phyloP scores from a whole-genome alignment of 2,329 filamentous ascomycete species.

The Stagonosporopsis tanaceti region DNA sequence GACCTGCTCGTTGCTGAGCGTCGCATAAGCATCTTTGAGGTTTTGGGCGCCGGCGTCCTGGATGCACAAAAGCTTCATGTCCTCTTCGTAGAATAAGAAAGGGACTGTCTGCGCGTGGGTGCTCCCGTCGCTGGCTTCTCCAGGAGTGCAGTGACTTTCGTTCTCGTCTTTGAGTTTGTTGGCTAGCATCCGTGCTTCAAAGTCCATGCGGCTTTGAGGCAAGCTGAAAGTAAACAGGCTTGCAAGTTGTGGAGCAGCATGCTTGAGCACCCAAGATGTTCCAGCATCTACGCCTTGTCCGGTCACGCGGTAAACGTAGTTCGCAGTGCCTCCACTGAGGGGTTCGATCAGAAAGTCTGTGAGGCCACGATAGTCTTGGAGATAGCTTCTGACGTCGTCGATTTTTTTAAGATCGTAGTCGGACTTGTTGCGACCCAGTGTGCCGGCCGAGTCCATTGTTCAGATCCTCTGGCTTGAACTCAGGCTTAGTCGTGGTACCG shows the following conservation, averaged over 20 bases:
- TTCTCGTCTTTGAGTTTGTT: slow-evolving; percentile 20
- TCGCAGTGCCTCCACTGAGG: slow-evolving; percentile 47
- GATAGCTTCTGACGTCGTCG: neutral
- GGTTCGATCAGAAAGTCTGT: neutral
- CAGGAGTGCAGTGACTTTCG: neutral
- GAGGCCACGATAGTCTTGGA: neutral
- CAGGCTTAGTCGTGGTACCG: neutral
- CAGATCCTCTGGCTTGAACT: neutral
- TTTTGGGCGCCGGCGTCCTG: slow-evolving; percentile 40
- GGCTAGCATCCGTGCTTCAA: slow-evolving; percentile 40
- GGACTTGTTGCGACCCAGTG: neutral
- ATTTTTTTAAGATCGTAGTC: neutral
- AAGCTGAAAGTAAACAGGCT: slow-evolving; percentile 36
- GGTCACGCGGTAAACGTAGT: slow-evolving; percentile 46
- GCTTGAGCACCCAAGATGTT: slow-evolving; percentile 42
- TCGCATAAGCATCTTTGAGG: slow-evolving; percentile 44
- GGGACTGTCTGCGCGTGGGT: slow-evolving; percentile 30
- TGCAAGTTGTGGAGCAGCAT: slow-evolving; percentile 44
- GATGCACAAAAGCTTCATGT: slow-evolving; percentile 40
- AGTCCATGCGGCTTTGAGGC: slow-evolving; percentile 44
- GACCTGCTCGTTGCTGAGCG: slow-evolving; percentile 28
- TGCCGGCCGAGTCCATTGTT: neutral
- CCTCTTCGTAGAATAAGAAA: slow-evolving; percentile 35
- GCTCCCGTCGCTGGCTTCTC: neutral
- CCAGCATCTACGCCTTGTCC: neutral